phyloP scores from a whole-genome alignment of 345 rosid genomes.

The Salix caprea region DNA sequence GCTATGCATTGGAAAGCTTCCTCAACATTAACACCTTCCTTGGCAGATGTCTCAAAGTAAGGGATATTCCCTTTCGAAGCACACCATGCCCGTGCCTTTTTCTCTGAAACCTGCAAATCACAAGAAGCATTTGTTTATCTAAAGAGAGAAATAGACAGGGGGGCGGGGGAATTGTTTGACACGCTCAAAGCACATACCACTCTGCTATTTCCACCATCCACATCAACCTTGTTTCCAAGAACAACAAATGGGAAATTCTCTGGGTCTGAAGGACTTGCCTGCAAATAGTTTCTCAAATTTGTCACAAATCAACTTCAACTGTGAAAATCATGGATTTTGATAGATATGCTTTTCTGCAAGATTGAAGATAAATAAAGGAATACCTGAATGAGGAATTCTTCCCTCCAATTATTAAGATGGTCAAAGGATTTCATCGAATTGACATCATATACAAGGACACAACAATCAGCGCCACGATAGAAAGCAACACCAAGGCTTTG shows the following conservation, averaged over 20 bases:
- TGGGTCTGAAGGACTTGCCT: constrained; percentile 40
- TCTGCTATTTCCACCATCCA: constrained; percentile 37
- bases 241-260: constrained; percentile 40
- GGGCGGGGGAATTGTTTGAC: not conserved
- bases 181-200: constrained; percentile 15
- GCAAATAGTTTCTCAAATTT: not conserved
- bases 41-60: constrained; percentile 97
- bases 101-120: constrained; percentile 73
- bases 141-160: not conserved
- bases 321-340: not conserved
- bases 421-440: constrained; percentile 85
- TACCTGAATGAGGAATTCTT: constrained; percentile 88
- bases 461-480: constrained; percentile 84
- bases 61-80: constrained; percentile 96
- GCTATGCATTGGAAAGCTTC: constrained; percentile 97
- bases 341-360: not conserved
- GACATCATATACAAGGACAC: constrained; percentile 85
- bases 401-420: constrained; percentile 84
- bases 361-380: not conserved
- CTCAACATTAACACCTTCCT: constrained; percentile 93
- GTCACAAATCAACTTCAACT: not conserved
- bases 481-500: constrained; percentile 89
- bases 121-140: not conserved
- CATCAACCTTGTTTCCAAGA: constrained; percentile 34
- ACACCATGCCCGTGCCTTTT: constrained; percentile 96